phyloP scores from a whole-genome alignment of 352 stramenopile genomes.

The Pythium coloratum region DNA sequence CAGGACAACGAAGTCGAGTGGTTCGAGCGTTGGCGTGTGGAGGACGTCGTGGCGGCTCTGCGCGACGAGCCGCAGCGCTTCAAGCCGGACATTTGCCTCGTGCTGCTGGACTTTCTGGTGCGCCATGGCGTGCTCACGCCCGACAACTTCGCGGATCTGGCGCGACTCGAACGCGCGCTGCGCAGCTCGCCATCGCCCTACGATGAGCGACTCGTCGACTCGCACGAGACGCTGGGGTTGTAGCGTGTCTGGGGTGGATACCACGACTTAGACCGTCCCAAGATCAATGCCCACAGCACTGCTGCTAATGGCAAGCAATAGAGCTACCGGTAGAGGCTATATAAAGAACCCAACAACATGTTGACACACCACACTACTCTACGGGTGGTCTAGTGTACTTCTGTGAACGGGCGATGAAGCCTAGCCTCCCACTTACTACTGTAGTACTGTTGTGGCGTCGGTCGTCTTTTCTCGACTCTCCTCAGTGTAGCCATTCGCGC shows the following conservation, averaged over 20 bases:
- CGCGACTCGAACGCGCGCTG: conserved; percentile 10
- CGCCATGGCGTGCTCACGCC: conserved; percentile 64
- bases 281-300: no score
- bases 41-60: conserved; percentile 37
- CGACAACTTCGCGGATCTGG: conserved; percentile 42
- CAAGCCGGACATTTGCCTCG: conserved; percentile 69
- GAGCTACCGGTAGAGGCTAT: no score
- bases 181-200: conserved; percentile 7
- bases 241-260: no score
- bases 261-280: no score
- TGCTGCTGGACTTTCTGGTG: conserved; percentile 67
- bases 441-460: no score
- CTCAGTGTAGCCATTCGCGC: not conserved
- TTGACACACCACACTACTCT: no score
- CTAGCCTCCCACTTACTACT: no score
- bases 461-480: no score
- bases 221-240: not conserved
- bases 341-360: no score
- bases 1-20: conserved; percentile 61
- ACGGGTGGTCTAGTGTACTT: no score
- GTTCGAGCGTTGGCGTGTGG: conserved; percentile 54
- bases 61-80: conserved; percentile 53
- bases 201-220: conserved; percentile 11
- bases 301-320: no score
- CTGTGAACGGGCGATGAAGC: no score